Conservation (phyloP, 108 stramenopile genomes). For the Thalassiosira profunda region DNA sequence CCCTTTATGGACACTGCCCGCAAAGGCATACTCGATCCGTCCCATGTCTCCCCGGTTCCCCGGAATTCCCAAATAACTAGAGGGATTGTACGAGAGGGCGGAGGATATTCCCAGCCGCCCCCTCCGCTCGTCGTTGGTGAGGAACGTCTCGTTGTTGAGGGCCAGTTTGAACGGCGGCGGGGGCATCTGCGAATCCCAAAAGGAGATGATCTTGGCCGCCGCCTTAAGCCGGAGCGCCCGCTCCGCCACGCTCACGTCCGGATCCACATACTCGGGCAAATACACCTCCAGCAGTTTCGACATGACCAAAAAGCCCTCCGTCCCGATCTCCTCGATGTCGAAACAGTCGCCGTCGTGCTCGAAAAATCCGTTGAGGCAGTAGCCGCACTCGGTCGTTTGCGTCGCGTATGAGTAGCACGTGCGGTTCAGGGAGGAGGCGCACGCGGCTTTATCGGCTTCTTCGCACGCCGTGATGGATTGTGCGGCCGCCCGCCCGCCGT, state of each 20-base stretch:
- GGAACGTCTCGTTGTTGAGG: slow-evolving; percentile 36
- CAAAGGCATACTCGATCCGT: slow-evolving; percentile 9
- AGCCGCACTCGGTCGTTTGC: slow-evolving; percentile 8
- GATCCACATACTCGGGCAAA: slow-evolving; percentile 11
- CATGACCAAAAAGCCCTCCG: not conserved
- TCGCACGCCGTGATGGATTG: slow-evolving; percentile 1
- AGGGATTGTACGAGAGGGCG: not conserved
- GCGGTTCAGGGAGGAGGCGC: not conserved
- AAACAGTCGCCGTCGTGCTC: slow-evolving; percentile 17
- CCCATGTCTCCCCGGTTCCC: slow-evolving; percentile 11
- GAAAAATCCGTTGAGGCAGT: slow-evolving; percentile 15
- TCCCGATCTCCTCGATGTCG: not conserved
- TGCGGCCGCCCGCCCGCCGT: too few relatives aligned
- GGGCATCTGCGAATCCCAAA: slow-evolving; percentile 17
- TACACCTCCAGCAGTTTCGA: slow-evolving; percentile 5
- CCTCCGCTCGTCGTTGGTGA: slow-evolving; percentile 20
- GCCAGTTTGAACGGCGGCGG: slow-evolving; percentile 21
- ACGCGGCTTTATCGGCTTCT: not conserved
- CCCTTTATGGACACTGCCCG: too few relatives aligned
- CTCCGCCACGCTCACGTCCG: slow-evolving; percentile 7
- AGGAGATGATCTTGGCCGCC: slow-evolving; percentile 14
- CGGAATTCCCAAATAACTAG: not conserved
- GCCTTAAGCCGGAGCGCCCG: slow-evolving; percentile 16
- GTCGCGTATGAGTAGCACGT: slow-evolving; percentile 7
- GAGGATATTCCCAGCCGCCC: slow-evolving; percentile 22